These are phyloP conservation scores for Saccharomycopsis sp. DNA, from an alignment of 805 yeast genomes.

Conservation along the genomic window DNA sequence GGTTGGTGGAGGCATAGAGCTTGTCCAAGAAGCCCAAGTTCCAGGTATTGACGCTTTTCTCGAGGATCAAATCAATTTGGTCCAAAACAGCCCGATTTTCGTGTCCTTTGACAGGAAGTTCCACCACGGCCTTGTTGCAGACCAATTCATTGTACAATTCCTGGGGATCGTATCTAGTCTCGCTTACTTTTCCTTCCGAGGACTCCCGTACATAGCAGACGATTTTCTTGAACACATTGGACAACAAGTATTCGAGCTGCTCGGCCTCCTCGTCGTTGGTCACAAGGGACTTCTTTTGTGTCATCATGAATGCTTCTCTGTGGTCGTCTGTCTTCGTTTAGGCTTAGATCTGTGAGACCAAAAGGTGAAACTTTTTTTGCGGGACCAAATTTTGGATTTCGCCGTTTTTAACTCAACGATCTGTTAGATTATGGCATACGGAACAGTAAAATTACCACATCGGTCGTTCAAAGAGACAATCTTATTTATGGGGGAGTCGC, in stretches of 20 bases:
- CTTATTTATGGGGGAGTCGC: neutral
- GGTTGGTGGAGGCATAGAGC: conserved; percentile 78
- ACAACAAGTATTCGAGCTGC: conserved; percentile 5
- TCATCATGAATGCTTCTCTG: neutral
- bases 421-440: no score
- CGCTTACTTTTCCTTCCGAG: neutral
- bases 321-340: no score
- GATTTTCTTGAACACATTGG: neutral
- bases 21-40: conserved; percentile 81
- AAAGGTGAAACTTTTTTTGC: neutral
- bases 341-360: no score
- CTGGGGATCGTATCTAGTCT: conserved; percentile 2
- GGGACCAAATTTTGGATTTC: neutral
- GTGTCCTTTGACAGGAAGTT: conserved; percentile 1
- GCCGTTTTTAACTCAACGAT: neutral
- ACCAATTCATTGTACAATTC: conserved; percentile 2
- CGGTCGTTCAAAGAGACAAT: neutral
- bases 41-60: conserved; percentile 78
- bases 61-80: conserved; percentile 32
- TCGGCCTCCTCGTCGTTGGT: neutral
- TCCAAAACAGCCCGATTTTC: neutral
- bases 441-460: neutral
- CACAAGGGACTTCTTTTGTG: neutral
- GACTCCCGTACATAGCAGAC: neutral
- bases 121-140: neutral